A percentile compares a stretch with the other conserved stretches of the same genome.
Evolutionary conservation across 495 filamentous ascomycete genomes (phyloP).

Genomic region (Chaetomium tenue): DNA sequence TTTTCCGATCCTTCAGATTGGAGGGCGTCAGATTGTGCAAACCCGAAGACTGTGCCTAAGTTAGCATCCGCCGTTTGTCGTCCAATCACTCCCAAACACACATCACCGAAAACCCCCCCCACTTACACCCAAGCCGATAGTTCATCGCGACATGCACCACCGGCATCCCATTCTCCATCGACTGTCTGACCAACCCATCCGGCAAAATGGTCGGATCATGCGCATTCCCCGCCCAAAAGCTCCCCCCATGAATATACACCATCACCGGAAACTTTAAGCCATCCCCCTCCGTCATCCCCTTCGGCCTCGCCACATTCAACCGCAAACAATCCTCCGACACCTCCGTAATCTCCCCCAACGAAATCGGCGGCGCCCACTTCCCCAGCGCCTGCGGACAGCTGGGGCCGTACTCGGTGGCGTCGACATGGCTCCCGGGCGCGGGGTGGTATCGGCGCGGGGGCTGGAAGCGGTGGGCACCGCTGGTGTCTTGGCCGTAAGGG

Average conservation of each 20-base stretch:
- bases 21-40: not conserved
- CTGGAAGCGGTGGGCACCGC: not conserved
- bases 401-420: not conserved
- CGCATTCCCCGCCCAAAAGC: conserved; percentile 4
- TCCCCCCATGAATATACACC: conserved; percentile 4
- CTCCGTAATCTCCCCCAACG: not conserved
- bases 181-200: not conserved
- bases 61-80: no score
- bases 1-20: conserved; percentile 32
- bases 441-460: not conserved
- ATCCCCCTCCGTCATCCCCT: not conserved
- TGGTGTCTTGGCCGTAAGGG: conserved; percentile 8
- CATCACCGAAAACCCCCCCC: no score
- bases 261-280: not conserved
- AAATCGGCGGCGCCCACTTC: not conserved
- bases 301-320: conserved; percentile 6
- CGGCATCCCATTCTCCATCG: not conserved
- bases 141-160: conserved; percentile 1
- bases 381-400: conserved; percentile 1
- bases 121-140: conserved; percentile 5
- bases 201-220: conserved; percentile 8
- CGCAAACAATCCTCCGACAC: conserved; percentile 6
- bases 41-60: not conserved
- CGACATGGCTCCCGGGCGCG: not conserved
- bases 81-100: no score